Base-by-base conservation (phyloP, 75 land plant genomes). In the Isoetes taiwanensis region DNA sequence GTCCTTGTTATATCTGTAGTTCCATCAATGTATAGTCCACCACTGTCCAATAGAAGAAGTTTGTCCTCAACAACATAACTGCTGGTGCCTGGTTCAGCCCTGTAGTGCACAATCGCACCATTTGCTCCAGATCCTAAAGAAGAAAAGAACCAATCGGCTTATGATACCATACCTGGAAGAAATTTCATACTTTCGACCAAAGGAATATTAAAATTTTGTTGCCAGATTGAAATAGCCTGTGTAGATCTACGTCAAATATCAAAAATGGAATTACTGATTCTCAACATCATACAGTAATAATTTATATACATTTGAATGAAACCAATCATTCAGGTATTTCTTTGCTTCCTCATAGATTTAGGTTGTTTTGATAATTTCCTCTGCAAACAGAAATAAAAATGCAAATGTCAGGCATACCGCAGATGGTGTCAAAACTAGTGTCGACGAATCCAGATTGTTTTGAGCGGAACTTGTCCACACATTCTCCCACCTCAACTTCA, bases 1-100 rank as follows among this genome's bases (percentile, higher is more conserved):
- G 97, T 91, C 54, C 97, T 69, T 21, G 97, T 91, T 41, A 91
- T 74, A 64, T 91, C 97, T 67, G 97, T 91, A 52, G 97, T 91
- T 21, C 97, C 97, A 77, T 91, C 97, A 57, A 87, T 57, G 75
- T 88, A 91, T 35, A 87, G 97, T 16, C 74, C 97, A 34, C 97
- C 97, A 77, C 97, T 91, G 43, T 91, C 97, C 32, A 91, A 67
- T 28, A 91, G 65, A 57, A 84, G 80, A 25, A 91, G 72, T 16
- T 87, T 64, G 19, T 72, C 76, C 60, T 80, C 85, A 46, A 91
- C 95, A 38, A 74, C 25, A 33, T 79, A 64, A 66, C 97, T 87
- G 31, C 64, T 80, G 9, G 39, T 14, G 3, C 59, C 81, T 34
- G 82, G 76, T 43, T 78, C 77, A 28, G 97, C 79, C 43, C 74